Evolutionary conservation across 345 rosid genomes (phyloP), one percentile per base, ranked within the genome.

Genomic region (Capsella bursapastoris): DNA sequence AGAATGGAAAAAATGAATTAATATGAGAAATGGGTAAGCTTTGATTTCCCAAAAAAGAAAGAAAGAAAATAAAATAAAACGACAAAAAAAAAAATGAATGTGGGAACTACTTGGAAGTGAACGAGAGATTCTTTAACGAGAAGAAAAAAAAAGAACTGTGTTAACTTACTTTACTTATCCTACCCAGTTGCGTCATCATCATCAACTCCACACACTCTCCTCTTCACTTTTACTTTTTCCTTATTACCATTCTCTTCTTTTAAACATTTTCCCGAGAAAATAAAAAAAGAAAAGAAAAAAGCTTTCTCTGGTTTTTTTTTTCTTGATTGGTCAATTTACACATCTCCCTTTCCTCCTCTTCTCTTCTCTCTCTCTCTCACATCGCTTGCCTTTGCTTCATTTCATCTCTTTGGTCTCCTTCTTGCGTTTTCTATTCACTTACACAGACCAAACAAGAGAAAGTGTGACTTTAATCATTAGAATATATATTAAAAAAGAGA

Each of bases 61-160:
- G 48, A 38, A 58, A 40, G 43, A 15, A 59, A 37, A 8, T 27
- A 6, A 4, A 57, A 55, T 1, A 37, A 11, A 8, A 14, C 1
- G 1, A 1, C 2, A 15, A 2, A 16, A 76, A 73, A 79, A 51
- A 78, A 79, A 81, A 45, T 76, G 78, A 80, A 76, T 80, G 57
- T 70, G 62, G 78, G 71, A 83, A 78, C 25, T 22, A 22, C 25
- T 22, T 22, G 25, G 25, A 8, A 34, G 83, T 51, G 80, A 84
- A 22, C 70, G 85, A 79, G 68, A 83, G 52, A 47, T 47, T 78
- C 70, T 72, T 73, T 67, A 78, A 83, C 76, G 87, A 80, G 81
- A 74, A 82, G 27, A 57, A 35, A 35, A 75, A 77, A 6, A 18
- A 76, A 75, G 7, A 18, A 82, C 82, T 73, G 82, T 84, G 84